Percentiles rank a stretch among this genome's conserved stretches.
Evolutionary conservation across 768 basidiomycete species (phyloP).

Genomic region (Tylopilus sp.): DNA sequence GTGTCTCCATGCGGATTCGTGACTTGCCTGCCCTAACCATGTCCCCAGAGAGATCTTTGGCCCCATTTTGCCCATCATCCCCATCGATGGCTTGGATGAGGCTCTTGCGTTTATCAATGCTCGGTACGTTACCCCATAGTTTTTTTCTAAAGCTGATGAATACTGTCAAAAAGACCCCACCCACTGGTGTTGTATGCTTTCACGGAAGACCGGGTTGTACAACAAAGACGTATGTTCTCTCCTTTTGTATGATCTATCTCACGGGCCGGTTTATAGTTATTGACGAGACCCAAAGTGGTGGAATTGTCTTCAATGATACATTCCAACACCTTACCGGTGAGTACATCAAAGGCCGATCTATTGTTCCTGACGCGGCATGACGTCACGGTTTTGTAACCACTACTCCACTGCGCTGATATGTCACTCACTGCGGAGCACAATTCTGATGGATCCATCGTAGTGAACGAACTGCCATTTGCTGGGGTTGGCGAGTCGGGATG

Average conservation of each 20-base stretch:
- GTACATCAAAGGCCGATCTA: conserved; percentile 18
- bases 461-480: conserved; percentile 44
- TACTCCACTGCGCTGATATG: conserved; percentile 10
- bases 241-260: neutral
- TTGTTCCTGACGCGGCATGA: neutral
- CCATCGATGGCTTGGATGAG: conserved; percentile 51
- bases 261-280: conserved; percentile 39
- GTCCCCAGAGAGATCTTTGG: conserved; percentile 65
- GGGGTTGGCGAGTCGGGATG: conserved; percentile 65
- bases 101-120: conserved; percentile 54
- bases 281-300: conserved; percentile 53
- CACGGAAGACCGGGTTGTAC: conserved; percentile 43
- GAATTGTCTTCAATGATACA: conserved; percentile 56
- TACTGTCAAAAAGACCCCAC: conserved; percentile 45
- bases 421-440: neutral
- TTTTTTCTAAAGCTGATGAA: conserved; percentile 5
- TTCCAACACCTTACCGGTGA: conserved; percentile 52
- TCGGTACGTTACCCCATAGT: conserved; percentile 35
- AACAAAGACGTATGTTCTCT: conserved; percentile 35
- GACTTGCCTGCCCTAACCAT: neutral
- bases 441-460: conserved; percentile 15
- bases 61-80: conserved; percentile 61
- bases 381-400: conserved; percentile 8
- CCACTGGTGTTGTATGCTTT: conserved; percentile 67
- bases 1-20: conserved; percentile 6